Base-by-base conservation (phyloP, 2,329 filamentous ascomycete genomes). In the Escovopsis sp. region DNA sequence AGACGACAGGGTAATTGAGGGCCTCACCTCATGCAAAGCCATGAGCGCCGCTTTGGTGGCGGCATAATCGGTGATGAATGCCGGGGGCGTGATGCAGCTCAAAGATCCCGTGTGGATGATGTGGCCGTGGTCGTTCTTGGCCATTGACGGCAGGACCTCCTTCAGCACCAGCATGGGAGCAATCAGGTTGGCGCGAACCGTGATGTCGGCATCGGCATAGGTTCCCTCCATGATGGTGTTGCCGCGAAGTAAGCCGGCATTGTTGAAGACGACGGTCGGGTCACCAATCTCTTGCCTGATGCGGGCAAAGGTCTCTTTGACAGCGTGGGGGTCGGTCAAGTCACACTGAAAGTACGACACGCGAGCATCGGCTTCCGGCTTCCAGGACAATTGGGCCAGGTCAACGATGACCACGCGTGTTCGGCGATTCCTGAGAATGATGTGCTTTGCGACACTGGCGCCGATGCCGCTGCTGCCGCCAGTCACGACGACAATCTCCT, bases 21-120 rank as follows among this genome's bases (percentile, higher is more conserved):
- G 11, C 21, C 15, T 31, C 28, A 40, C 41, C 34, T 56, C 51
- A 35, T 54, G 48, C 28, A 56, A 34, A 3, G 48, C 48, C 4
- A 42, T 43, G 6, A 55, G 32, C 0, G 51, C 55, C 2, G 53
- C 52, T 55, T 79, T 79, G 34, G 62, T 66, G 2, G 68, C 62
- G 0, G 63, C 58, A 48, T 79, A 80, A 46, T 77, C 72, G 4
- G 70, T 67, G 52, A 79, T 66, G 27, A 57, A 61, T 1, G 71
- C 63, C 0, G 66, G 63, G 4, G 66, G 57, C 1, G 68, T 45
- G 41, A 70, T 67, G 7, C 66, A 68, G 5, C 72, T 72, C 39
- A 72, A 58, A 2, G 65, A 71, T 6, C 74, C 70, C 17, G 78
- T 62, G 3, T 70, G 77, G 33, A 79, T 66, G 29, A 80, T 56